These are phyloP conservation scores for Alternaria triticina DNA, from an alignment of 2,329 filamentous ascomycete genomes.

Conservation along the genomic window DNA sequence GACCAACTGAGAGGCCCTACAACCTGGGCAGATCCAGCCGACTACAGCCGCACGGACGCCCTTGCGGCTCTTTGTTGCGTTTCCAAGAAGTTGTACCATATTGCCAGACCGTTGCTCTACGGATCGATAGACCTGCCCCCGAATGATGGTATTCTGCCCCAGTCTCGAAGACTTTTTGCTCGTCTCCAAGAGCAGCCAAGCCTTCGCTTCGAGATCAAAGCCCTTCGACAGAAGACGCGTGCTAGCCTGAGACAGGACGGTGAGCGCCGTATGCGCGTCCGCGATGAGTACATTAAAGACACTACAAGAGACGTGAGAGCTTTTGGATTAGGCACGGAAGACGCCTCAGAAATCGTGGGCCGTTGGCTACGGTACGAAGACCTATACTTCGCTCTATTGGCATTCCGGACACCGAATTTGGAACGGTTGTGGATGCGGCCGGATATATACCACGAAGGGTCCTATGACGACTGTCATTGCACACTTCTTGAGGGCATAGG, in stretches of 20 bases:
- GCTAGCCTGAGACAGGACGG: not conserved
- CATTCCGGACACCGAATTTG: not conserved
- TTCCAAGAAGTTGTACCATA: not conserved
- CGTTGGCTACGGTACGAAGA: not conserved
- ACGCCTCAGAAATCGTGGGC: not conserved
- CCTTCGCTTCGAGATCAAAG: not conserved
- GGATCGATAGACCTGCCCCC: not conserved
- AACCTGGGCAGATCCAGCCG: not conserved
- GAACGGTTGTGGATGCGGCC: not conserved
- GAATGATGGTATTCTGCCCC: not conserved
- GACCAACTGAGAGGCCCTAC: not conserved
- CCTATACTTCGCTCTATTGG: not conserved
- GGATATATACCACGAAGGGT: too few species aligned
- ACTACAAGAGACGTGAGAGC: not conserved
- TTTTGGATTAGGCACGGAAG: not conserved
- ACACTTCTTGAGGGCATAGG: not conserved
- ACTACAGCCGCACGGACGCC: not conserved
- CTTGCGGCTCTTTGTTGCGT: not conserved
- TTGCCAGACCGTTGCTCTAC: not conserved
- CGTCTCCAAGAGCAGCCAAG: not conserved
- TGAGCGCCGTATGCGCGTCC: not conserved
- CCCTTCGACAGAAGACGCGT: not conserved
- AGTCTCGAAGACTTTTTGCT: not conserved
- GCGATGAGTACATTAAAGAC: not conserved
- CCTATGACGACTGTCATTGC: not conserved